Percentiles rank a stretch among this genome's conserved stretches.
Evolutionary conservation across 441 rosid species (phyloP).

Genomic region (Erodium moschatum): DNA sequence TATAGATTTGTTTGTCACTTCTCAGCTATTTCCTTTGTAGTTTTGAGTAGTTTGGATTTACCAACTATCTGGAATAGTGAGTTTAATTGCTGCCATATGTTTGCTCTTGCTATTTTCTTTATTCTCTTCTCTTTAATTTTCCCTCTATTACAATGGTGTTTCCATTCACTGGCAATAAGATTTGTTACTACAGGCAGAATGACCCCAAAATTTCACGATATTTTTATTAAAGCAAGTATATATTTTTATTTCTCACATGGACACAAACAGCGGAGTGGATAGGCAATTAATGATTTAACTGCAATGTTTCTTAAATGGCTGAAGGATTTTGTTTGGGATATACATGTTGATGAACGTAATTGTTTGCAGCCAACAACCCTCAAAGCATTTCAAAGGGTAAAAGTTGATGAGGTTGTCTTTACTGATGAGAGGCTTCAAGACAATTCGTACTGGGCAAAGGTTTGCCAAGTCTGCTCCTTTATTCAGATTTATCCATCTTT

Average conservation of each 20-base stretch:
- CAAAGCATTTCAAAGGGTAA: constrained; percentile 72
- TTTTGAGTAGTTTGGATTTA: background rate
- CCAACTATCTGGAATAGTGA: background rate
- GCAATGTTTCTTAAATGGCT: background rate
- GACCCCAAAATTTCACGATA: too few species aligned
- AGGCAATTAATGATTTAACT: background rate
- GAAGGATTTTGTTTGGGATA: background rate
- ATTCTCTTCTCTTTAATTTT: background rate
- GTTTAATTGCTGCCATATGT: background rate
- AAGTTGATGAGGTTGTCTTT: constrained; percentile 60
- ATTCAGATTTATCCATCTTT: background rate
- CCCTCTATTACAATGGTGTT: background rate
- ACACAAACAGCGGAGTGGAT: background rate
- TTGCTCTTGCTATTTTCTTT: background rate
- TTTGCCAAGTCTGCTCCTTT: constrained; percentile 16
- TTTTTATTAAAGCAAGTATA: too few species aligned
- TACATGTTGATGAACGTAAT: constrained; percentile 1
- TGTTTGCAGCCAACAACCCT: constrained; percentile 48
- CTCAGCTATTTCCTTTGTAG: background rate
- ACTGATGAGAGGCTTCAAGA: constrained; percentile 67
- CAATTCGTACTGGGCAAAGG: constrained; percentile 95
- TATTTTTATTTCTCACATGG: background rate
- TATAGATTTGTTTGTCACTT: background rate
- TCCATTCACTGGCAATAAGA: background rate
- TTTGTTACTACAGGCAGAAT: background rate